Evolutionary conservation across 345 rosid genomes (phyloP).

Genomic region (Hibiscus trionum): DNA sequence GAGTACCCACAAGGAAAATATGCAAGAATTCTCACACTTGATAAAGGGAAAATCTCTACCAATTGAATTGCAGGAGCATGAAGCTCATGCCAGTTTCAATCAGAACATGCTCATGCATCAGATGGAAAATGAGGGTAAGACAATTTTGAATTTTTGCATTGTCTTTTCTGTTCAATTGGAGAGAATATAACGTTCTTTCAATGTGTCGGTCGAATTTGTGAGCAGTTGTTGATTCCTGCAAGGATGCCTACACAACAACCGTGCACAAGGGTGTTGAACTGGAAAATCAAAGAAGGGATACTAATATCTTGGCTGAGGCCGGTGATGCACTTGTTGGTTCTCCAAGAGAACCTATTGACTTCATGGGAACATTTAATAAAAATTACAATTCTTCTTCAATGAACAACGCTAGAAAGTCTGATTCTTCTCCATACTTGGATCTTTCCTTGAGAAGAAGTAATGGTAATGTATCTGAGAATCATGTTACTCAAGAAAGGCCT

Average conservation of each 20-base stretch:
- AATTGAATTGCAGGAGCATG: constrained; percentile 24
- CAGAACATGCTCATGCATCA: constrained; percentile 25
- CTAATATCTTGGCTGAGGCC: constrained; percentile 15
- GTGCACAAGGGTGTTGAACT: constrained; percentile 17
- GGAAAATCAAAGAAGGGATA: constrained; percentile 24
- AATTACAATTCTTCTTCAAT: constrained; percentile 26
- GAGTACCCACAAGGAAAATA: constrained; percentile 33
- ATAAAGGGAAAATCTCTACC: constrained; percentile 14
- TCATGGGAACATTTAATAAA: constrained; percentile 51
- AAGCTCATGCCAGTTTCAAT: constrained; percentile 8
- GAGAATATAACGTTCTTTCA: constrained; percentile 8
- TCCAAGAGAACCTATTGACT: constrained; percentile 57
- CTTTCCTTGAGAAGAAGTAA: constrained; percentile 66
- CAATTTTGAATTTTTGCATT: constrained; percentile 6
- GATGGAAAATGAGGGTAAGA: constrained; percentile 31
- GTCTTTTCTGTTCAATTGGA: background rate
- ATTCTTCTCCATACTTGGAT: constrained; percentile 48
- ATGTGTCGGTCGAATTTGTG: constrained; percentile 12
- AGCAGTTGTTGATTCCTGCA: constrained; percentile 18
- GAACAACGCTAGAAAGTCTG: constrained; percentile 27
- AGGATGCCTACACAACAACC: constrained; percentile 11
- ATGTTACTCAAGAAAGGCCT: constrained; percentile 37
- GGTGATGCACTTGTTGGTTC: constrained; percentile 21
- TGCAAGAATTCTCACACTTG: constrained; percentile 21
- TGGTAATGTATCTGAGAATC: constrained; percentile 32